Percentiles rank a stretch among this genome's conserved stretches.
Conservation (phyloP, 305 asterid species). For the Rubia tinctorum region DNA sequence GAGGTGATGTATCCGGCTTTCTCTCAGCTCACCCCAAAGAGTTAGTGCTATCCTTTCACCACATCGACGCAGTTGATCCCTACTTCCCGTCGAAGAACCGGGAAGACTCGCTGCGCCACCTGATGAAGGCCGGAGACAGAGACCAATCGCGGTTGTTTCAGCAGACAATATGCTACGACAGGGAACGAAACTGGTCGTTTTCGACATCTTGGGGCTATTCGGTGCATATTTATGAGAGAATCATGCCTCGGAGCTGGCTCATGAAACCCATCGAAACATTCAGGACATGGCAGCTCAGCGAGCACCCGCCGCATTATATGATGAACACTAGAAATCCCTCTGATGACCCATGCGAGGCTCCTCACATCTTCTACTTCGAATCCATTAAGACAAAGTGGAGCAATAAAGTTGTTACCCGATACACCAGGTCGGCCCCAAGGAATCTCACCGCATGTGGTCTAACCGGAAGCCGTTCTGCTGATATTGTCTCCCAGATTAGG, state of each 20-base stretch:
- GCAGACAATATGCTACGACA: not conserved
- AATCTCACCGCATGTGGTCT: constrained; percentile 30
- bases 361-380: constrained; percentile 46
- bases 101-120: not conserved
- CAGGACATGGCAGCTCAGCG: not conserved
- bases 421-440: constrained; percentile 32
- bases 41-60: not conserved
- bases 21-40: constrained; percentile 1
- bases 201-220: not conserved
- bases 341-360: constrained; percentile 48
- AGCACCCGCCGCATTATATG: constrained; percentile 24
- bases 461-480: constrained; percentile 21
- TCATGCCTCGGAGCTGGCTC: not conserved
- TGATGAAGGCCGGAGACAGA: not conserved
- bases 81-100: not conserved
- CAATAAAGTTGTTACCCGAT: constrained; percentile 20
- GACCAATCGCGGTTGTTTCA: constrained; percentile 1
- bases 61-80: not conserved
- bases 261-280: not conserved
- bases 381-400: constrained; percentile 7
- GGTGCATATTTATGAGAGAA: not conserved
- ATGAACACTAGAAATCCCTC: constrained; percentile 44
- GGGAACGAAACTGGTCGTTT: not conserved
- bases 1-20: not conserved
- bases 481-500: constrained; percentile 26